Base-by-base conservation (phyloP, 1,139 yeast species). In the Protomyces inouyei region DNA sequence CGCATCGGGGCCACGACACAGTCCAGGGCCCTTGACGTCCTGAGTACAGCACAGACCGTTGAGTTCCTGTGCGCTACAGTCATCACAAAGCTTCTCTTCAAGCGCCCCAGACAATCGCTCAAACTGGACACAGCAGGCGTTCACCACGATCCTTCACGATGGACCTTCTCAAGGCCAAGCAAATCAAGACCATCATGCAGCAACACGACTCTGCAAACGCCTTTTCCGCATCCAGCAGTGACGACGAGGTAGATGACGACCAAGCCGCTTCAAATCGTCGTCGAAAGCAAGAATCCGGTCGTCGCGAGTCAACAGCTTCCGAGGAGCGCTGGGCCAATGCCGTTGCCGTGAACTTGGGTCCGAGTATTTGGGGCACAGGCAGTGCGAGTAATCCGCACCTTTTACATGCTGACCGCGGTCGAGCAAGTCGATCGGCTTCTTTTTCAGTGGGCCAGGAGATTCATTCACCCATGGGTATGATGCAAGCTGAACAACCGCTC, bases 81-180 rank as follows among this genome's bases (percentile, higher is more conserved):
- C 32, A 28, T 28, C 32, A 6, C 32, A 28, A 28, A 28, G 32
- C 32, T 28, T 28, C 32, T 28, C 32, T 28, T 28, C 32, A 6
- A 28, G 5, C 32, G 32, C 32, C 32, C 32, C 8, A 28, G 8
- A 28, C 32, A 28, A 28, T 28, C 32, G 32, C 32, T 28, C 32
- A 28, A 5, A 28, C 32, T 28, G 32, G 32, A 28, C 32, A 28
- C 32, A 28, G 32, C 32, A 28, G 2, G 32, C 32, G 32, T 28
- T 6, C 32, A 28, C 32, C 32, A 28, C 32, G 32, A 28, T 28
- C 32, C 32, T 28, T 28, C 43, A 37, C 5, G 14, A 57, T 57
- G 61, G 61, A 57, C 28, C 12, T 57, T 21, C 40, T 57, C 51
- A 57, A 57, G 38, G 55, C 61, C 51, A 57, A 57, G 52, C 61